These are phyloP conservation scores for Aureobasidium lini DNA, from an alignment of 2,329 filamentous ascomycete genomes.

Conservation along the genomic window DNA sequence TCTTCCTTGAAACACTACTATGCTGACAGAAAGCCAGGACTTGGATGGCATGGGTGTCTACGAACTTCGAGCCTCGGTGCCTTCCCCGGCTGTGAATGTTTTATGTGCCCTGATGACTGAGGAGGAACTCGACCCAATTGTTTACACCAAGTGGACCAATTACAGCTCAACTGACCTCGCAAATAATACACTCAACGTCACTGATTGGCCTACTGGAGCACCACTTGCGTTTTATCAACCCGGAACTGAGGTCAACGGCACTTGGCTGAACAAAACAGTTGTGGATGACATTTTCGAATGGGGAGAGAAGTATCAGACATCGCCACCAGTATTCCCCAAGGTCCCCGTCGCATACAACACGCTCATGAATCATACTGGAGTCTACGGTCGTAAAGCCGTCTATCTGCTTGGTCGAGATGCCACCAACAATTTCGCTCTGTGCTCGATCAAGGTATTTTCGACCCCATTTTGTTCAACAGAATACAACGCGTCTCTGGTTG, in stretches of 20 bases:
- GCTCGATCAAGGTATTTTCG: constrained; percentile 56
- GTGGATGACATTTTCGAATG: constrained; percentile 67
- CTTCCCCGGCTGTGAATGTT: constrained; percentile 64
- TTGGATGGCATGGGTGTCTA: constrained; percentile 61
- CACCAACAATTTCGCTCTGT: constrained; percentile 52
- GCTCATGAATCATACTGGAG: constrained; percentile 46
- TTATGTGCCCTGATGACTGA: constrained; percentile 60
- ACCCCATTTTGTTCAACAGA: constrained; percentile 60
- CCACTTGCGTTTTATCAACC: background rate
- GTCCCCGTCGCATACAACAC: constrained; percentile 59
- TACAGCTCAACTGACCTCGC: no score
- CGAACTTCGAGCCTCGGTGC: constrained; percentile 58
- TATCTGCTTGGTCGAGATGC: constrained; percentile 56
- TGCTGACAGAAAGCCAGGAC: constrained; percentile 24
- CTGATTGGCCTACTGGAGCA: constrained; percentile 17
- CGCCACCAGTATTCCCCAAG: constrained; percentile 35
- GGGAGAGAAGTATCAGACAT: constrained; percentile 42
- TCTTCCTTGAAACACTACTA: background rate
- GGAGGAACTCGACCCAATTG: constrained; percentile 54
- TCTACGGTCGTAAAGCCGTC: constrained; percentile 45
- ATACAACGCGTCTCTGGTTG: constrained; percentile 40
- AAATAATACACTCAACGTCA: constrained; percentile 24
- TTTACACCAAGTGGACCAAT: constrained; percentile 54
- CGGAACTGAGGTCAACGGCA: background rate
- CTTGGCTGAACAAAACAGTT: constrained; percentile 18